A percentile compares a stretch with the other conserved stretches of the same genome.
These are phyloP conservation scores for Penicillium fimorum DNA, from an alignment of 495 filamentous ascomycete species.

Conservation along the genomic window DNA sequence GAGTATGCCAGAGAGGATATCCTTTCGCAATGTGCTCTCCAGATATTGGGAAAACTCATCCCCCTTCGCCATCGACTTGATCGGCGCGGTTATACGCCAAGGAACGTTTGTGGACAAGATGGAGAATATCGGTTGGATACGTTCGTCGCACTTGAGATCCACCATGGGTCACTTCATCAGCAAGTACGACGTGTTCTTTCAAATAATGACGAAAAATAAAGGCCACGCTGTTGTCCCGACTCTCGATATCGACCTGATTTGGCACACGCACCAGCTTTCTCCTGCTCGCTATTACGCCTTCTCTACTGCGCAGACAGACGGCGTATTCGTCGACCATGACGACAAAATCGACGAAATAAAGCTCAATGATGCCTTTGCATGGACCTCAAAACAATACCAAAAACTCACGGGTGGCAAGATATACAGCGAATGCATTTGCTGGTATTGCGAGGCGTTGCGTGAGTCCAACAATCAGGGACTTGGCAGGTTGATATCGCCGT, in stretches of 20 bases:
- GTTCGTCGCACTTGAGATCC: conserved; percentile 57
- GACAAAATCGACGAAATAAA: conserved; percentile 72
- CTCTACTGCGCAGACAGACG: conserved; percentile 27
- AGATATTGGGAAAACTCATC: conserved; percentile 76
- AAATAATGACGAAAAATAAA: conserved; percentile 59
- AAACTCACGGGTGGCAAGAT: conserved; percentile 56
- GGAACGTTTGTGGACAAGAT: conserved; percentile 81
- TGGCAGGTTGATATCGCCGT: background rate
- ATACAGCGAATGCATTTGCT: conserved; percentile 84
- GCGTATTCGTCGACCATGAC: conserved; percentile 75
- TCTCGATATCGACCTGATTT: conserved; percentile 83
- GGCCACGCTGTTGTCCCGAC: conserved; percentile 69
- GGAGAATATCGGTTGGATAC: conserved; percentile 74
- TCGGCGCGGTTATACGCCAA: conserved; percentile 78
- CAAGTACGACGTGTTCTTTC: conserved; percentile 71
- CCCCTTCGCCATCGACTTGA: conserved; percentile 69
- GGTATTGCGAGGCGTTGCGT: conserved; percentile 73
- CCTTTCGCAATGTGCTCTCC: conserved; percentile 71
- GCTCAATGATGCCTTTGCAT: conserved; percentile 65
- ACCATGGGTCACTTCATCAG: conserved; percentile 66
- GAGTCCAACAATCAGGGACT: conserved; percentile 5
- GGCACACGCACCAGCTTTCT: conserved; percentile 66
- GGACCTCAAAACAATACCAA: conserved; percentile 71
- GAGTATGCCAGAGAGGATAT: conserved; percentile 40
- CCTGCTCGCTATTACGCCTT: conserved; percentile 63